phyloP scores from a whole-genome alignment of 1,284 basidiomycete species.

The Phylloboletellus chloephorus region DNA sequence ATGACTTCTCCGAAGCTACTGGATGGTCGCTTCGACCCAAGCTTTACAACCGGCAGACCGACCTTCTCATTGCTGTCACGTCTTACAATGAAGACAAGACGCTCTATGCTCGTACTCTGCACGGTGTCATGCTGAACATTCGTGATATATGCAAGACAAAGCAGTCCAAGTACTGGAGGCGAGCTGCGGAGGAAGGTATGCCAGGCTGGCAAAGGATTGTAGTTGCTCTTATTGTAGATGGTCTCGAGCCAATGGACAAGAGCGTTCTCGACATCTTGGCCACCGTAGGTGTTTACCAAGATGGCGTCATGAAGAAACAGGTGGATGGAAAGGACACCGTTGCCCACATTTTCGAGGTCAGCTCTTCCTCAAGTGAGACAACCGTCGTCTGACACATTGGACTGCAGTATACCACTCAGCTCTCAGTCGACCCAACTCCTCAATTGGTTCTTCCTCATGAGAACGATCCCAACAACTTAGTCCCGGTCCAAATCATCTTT shows the following conservation, averaged over 20 bases:
- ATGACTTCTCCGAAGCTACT: slow-evolving; percentile 80
- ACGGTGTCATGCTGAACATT: slow-evolving; percentile 97
- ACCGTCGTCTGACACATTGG: slow-evolving; percentile 8
- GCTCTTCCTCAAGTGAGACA: slow-evolving; percentile 10
- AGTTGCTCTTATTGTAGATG: slow-evolving; percentile 91
- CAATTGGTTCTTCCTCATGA: slow-evolving; percentile 86
- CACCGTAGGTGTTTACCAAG: slow-evolving; percentile 87
- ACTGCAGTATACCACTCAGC: slow-evolving; percentile 78
- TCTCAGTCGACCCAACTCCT: slow-evolving; percentile 87
- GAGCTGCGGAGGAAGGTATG: slow-evolving; percentile 78
- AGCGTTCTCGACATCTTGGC: slow-evolving; percentile 84
- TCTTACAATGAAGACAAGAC: slow-evolving; percentile 93
- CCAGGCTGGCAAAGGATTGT: slow-evolving; percentile 92
- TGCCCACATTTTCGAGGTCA: slow-evolving; percentile 84
- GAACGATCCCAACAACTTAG: slow-evolving; percentile 85
- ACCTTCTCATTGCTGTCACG: slow-evolving; percentile 88
- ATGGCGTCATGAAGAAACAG: slow-evolving; percentile 95
- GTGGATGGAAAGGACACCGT: slow-evolving; percentile 91
- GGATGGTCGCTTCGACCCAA: slow-evolving; percentile 84
- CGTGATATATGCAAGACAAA: slow-evolving; percentile 98
- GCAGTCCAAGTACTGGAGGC: slow-evolving; percentile 90
- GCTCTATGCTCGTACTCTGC: slow-evolving; percentile 86
- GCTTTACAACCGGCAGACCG: slow-evolving; percentile 86
- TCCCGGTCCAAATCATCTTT: slow-evolving; percentile 94
- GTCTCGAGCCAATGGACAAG: slow-evolving; percentile 95